Evolutionary conservation across 257 asterid species (phyloP).

Genomic region (Coffea eugenioides): DNA sequence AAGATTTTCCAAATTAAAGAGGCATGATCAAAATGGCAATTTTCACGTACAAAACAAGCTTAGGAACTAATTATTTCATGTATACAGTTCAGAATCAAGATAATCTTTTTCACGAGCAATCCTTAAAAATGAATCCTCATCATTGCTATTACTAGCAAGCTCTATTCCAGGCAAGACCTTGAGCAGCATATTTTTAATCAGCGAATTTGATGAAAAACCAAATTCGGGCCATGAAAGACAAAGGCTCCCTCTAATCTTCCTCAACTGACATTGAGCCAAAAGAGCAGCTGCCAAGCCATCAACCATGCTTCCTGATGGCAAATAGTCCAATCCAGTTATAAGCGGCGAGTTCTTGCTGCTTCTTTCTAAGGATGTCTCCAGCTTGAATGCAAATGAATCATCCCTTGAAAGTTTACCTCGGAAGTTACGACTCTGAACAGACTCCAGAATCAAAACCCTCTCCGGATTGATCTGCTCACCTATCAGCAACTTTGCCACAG

Average conservation of each 20-base stretch:
- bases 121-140: constrained; percentile 45
- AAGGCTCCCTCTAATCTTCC: constrained; percentile 67
- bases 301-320: constrained; percentile 92
- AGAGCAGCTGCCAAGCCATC: constrained; percentile 89
- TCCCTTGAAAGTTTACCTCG: constrained; percentile 80
- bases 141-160: constrained; percentile 31
- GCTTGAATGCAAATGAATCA: constrained; percentile 65
- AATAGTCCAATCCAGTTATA: constrained; percentile 59
- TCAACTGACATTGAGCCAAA: constrained; percentile 68
- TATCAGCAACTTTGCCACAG: constrained; percentile 65
- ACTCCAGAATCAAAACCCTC: constrained; percentile 77
- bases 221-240: constrained; percentile 85
- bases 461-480: constrained; percentile 67
- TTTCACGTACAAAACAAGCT: constrained; percentile 1
- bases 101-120: constrained; percentile 48
- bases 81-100: constrained; percentile 71
- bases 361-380: constrained; percentile 74
- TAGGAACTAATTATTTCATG: constrained; percentile 40
- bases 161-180: constrained; percentile 46
- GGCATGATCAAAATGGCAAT: neutral
- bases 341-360: constrained; percentile 29
- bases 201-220: constrained; percentile 54
- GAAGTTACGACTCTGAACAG: constrained; percentile 66
- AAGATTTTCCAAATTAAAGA: neutral
- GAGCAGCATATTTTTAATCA: constrained; percentile 60